Base-by-base conservation (phyloP, 371 early-diverging fungal genomes). In the Batrachochytrium dendrobatidis region DNA sequence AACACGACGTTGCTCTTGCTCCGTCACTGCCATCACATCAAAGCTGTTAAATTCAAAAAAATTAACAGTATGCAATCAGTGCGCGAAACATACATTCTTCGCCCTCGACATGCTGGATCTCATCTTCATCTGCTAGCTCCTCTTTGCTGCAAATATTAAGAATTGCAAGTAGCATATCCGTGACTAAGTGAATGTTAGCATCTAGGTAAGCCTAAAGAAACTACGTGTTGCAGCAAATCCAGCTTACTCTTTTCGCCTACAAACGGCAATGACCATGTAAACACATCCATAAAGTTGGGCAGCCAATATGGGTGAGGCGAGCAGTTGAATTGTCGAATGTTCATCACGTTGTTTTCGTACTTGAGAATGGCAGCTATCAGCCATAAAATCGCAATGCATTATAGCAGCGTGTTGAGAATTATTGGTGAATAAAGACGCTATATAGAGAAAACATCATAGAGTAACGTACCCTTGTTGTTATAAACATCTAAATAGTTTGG, bases 181-280 rank as follows among this genome's bases (percentile, higher is more conserved):
- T 91, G 58, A 92, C 90, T 92, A 72, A 17, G 44, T 55, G 34
- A 24, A 34, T 46, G 25, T 45, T 25, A 56, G 58, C n/a, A 12
- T 25, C 10, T 18, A 18, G 45, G 44, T 24, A 2, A 53, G 35
- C 25, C 17, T 15, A n/a, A 43, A 24, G 26, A 58, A 56, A 59
- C 20, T 59, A 28, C 22, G 8, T 24, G 12, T 25, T n/a, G 34
- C 15, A 1, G n/a, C 20, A 24, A 31, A 8, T 18, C 25, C 50
- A 15, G 8, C 79, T 53, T 79, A 91, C 92, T 89, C 72, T 98
- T 96, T 77, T 98, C 97, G 44, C 95, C 92, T 22, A 99, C 94
- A 81, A 99, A 99, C 0, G 99, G 98, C 58, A 98, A 73, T 33
- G 91, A 91, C 98, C 98, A 98, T 30, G 91, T 91, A 63, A 98